A percentile compares a stretch with the other conserved stretches of the same genome.
Conservation (phyloP, 2,329 filamentous ascomycete species). For the Keithomyces neogunnii region DNA sequence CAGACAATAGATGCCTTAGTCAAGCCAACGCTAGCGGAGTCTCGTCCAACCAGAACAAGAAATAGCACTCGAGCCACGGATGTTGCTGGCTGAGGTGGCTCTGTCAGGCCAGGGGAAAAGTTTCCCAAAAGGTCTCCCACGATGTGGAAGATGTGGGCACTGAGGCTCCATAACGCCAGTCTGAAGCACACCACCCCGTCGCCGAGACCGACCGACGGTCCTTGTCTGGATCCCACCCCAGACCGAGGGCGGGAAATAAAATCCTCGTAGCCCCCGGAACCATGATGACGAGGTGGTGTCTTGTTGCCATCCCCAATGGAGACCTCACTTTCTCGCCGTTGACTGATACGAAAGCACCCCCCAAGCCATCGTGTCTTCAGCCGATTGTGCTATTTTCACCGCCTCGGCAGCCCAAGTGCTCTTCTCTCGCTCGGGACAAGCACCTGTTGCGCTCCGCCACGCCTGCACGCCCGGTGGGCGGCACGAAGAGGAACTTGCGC, state of each 20-base stretch:
- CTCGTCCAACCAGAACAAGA: too few species aligned
- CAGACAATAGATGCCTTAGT: background rate
- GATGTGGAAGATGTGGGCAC: constrained; percentile 8
- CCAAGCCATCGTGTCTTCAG: background rate
- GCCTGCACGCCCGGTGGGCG: background rate
- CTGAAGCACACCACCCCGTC: constrained; percentile 3
- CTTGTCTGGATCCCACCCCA: constrained; percentile 1
- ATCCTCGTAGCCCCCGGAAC: background rate
- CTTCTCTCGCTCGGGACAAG: background rate
- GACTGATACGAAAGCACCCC: background rate
- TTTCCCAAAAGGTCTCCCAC: constrained; percentile 8
- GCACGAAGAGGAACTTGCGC: background rate
- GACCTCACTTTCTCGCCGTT: background rate
- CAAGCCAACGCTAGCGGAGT: background rate
- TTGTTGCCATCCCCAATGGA: background rate
- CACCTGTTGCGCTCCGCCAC: background rate
- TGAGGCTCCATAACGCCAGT: constrained; percentile 6
- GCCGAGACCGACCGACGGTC: constrained; percentile 5
- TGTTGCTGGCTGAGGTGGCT: background rate
- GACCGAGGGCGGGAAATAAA: background rate
- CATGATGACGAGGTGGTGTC: background rate
- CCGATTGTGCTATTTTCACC: background rate
- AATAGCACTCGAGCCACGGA: constrained; percentile 3
- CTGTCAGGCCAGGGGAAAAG: constrained; percentile 9
- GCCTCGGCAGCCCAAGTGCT: background rate